These are phyloP conservation scores for Yamadazyma mexicana DNA, from an alignment of 1,139 yeast species.

Conservation along the genomic window DNA sequence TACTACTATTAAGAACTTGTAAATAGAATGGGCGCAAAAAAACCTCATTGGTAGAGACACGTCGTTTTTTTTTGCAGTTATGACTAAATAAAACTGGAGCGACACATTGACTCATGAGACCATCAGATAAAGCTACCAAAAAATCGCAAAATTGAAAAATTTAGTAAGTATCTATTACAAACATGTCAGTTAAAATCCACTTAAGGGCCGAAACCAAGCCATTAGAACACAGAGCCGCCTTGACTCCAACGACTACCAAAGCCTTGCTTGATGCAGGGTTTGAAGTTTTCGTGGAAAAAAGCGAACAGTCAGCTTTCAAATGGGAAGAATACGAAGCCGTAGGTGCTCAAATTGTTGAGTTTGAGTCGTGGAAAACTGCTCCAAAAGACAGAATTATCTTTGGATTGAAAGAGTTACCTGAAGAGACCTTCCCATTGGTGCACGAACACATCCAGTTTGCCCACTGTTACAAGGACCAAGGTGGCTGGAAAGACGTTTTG, in stretches of 20 bases:
- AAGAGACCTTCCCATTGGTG: constrained; percentile 79
- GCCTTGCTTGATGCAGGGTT: constrained; percentile 85
- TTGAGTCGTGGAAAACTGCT: constrained; percentile 89
- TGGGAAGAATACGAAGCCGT: constrained; percentile 71
- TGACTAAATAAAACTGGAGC: constrained; percentile 4
- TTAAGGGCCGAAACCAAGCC: constrained; percentile 97
- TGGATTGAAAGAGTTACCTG: constrained; percentile 95
- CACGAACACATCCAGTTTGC: constrained; percentile 98
- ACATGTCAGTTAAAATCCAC: constrained; percentile 40
- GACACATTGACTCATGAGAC: constrained; percentile 1
- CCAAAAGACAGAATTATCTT: constrained; percentile 86
- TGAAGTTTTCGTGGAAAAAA: constrained; percentile 82
- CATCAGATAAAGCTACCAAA: neutral
- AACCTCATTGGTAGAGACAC: neutral
- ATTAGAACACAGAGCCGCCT: constrained; percentile 93
- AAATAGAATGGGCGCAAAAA: too few relatives aligned
- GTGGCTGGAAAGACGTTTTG: constrained; percentile 92
- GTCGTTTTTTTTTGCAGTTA: neutral
- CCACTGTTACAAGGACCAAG: constrained; percentile 97
- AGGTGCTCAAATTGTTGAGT: constrained; percentile 89
- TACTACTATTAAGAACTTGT: constrained; percentile 10
- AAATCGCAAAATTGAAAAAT: neutral
- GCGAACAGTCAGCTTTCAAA: constrained; percentile 78
- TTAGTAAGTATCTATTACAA: neutral
- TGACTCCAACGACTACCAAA: constrained; percentile 89